These are phyloP conservation scores for Dactylellina drechsleri DNA, from an alignment of 2,329 filamentous ascomycete genomes.

Conservation along the genomic window DNA sequence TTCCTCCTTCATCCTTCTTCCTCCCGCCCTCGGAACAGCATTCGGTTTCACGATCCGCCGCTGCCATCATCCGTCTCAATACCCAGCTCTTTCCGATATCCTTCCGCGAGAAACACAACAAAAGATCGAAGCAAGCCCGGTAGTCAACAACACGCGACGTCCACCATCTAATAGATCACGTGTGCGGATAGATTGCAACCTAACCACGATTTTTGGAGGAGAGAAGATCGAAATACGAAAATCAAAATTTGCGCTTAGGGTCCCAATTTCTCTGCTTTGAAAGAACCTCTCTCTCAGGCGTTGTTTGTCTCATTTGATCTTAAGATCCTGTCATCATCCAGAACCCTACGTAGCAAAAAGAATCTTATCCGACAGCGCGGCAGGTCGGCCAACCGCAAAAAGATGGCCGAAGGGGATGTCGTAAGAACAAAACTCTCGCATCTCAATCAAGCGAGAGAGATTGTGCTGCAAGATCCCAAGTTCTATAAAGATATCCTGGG, in stretches of 20 bases:
- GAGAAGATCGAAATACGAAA: background rate
- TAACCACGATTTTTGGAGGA: background rate
- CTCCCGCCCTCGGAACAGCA: background rate
- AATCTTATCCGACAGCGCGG: conserved; percentile 27
- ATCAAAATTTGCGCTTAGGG: conserved; percentile 7
- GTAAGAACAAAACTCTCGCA: conserved; percentile 83
- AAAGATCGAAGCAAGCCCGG: background rate
- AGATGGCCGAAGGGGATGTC: conserved; percentile 68
- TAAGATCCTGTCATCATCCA: conserved; percentile 13
- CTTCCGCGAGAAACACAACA: background rate
- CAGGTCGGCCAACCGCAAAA: conserved; percentile 57
- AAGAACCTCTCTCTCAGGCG: conserved; percentile 1
- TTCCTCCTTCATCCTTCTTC: conserved; percentile 4
- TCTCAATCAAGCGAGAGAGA: conserved; percentile 87
- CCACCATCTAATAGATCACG: conserved; percentile 34
- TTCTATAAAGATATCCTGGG: conserved; percentile 93
- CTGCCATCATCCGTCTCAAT: background rate
- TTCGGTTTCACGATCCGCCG: background rate
- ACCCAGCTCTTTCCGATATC: background rate
- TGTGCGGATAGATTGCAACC: conserved; percentile 19
- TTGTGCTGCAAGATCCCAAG: conserved; percentile 84
- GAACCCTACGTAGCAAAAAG: conserved; percentile 36
- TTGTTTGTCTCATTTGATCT: conserved; percentile 23
- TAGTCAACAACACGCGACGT: conserved; percentile 34
- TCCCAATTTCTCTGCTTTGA: conserved; percentile 10